Percentiles rank a stretch among this genome's conserved stretches.
Evolutionary conservation across 441 rosid species (phyloP).

Genomic region (Populus hybrid): DNA sequence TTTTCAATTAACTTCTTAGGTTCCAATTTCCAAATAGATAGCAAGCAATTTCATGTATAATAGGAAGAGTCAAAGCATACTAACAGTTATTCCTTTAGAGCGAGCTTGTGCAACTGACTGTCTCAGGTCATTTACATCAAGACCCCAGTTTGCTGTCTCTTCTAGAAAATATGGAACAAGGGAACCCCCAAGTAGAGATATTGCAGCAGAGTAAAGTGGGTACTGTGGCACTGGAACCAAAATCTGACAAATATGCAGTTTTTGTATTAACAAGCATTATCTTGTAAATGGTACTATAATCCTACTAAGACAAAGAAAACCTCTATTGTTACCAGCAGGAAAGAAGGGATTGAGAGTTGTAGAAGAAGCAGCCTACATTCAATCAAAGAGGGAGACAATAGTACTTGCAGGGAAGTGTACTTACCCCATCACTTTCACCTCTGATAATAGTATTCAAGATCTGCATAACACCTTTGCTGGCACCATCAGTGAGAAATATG

Average conservation of each 20-base stretch:
- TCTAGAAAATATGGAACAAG: slow-evolving; percentile 91
- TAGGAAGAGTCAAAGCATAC: slow-evolving; percentile 29
- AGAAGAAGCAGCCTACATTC: background rate
- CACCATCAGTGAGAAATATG: slow-evolving; percentile 97
- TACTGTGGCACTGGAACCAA: slow-evolving; percentile 98
- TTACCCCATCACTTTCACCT: slow-evolving; percentile 86
- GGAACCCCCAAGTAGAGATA: slow-evolving; percentile 82
- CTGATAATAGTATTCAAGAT: slow-evolving; percentile 78
- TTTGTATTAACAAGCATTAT: background rate
- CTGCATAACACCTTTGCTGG: slow-evolving; percentile 99
- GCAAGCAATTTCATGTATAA: background rate
- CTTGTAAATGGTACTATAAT: slow-evolving; percentile 5
- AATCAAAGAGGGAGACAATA: background rate
- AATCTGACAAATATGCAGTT: slow-evolving; percentile 44
- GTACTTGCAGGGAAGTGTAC: slow-evolving; percentile 13
- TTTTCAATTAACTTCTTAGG: too few species aligned
- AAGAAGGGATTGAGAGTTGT: background rate
- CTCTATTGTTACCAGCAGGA: background rate
- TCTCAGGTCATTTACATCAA: slow-evolving; percentile 76
- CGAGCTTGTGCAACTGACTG: slow-evolving; percentile 78
- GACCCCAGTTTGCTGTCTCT: slow-evolving; percentile 98
- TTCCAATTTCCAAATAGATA: background rate
- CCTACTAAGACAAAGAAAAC: background rate
- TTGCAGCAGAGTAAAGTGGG: slow-evolving; percentile 95
- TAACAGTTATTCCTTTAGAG: slow-evolving; percentile 77